Evolutionary conservation across 2,329 filamentous ascomycete genomes (phyloP).

Genomic region (Penicillium hesseltinei): DNA sequence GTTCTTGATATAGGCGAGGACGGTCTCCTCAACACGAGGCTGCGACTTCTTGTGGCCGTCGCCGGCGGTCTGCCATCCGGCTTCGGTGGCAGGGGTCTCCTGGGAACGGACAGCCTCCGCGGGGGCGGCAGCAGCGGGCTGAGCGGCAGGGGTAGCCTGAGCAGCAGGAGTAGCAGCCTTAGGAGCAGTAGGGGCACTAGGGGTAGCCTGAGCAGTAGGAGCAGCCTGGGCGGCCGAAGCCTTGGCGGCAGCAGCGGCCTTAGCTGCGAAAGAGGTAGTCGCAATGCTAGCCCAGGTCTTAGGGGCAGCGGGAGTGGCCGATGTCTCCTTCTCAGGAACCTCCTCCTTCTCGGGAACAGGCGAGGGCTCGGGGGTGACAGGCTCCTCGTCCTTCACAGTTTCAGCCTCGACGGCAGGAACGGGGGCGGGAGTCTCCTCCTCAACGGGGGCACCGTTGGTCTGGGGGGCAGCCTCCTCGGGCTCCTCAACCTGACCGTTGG

Average conservation of each 20-base stretch:
- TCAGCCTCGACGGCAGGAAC: constrained; percentile 40
- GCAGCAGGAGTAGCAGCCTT: constrained; percentile 35
- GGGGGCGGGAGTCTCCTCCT: constrained; percentile 23
- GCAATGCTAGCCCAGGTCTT: constrained; percentile 66
- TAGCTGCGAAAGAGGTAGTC: constrained; percentile 29
- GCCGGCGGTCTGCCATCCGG: constrained; percentile 86
- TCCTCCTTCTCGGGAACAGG: constrained; percentile 50
- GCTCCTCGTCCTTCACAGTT: constrained; percentile 57
- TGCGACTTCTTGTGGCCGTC: constrained; percentile 78
- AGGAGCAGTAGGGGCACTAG: constrained; percentile 28
- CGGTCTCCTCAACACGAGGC: constrained; percentile 69
- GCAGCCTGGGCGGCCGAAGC: constrained; percentile 38
- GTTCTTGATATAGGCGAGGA: constrained; percentile 90
- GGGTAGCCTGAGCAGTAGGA: constrained; percentile 33
- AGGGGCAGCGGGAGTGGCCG: constrained; percentile 50
- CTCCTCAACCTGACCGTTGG: constrained; percentile 45
- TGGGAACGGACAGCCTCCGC: constrained; percentile 52
- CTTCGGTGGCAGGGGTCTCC: constrained; percentile 71
- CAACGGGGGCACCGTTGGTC: constrained; percentile 34
- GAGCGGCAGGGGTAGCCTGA: constrained; percentile 32
- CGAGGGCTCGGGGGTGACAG: constrained; percentile 61
- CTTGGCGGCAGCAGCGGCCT: constrained; percentile 38
- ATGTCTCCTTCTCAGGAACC: constrained; percentile 53
- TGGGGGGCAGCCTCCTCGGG: constrained; percentile 32
- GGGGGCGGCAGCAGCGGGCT: constrained; percentile 39